Percentiles rank a stretch among this genome's conserved stretches.
Evolutionary conservation across 495 filamentous ascomycete genomes (phyloP).

Genomic region (Neohortaea acidophila): DNA sequence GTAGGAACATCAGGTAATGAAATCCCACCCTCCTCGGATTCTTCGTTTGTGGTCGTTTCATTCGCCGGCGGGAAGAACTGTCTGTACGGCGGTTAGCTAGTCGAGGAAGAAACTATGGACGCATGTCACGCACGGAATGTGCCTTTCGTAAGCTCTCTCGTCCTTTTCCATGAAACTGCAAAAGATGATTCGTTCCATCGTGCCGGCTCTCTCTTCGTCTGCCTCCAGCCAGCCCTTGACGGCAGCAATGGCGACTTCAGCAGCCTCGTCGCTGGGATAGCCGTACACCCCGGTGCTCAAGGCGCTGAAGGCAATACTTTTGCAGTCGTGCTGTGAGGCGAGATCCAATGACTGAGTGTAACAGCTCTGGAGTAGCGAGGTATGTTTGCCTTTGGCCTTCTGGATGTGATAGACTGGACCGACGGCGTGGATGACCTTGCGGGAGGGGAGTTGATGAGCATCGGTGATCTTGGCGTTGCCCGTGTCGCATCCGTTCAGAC

Average conservation of each 20-base stretch:
- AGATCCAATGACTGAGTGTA: conserved; percentile 62
- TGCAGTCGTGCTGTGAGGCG: conserved; percentile 47
- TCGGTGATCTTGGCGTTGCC: conserved; percentile 73
- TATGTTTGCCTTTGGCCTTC: conserved; percentile 28
- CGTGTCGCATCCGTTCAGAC: conserved; percentile 54
- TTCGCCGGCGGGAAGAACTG: conserved; percentile 23
- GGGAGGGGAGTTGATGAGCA: conserved; percentile 59
- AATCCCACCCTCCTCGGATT: not conserved
- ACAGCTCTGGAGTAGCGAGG: conserved; percentile 45
- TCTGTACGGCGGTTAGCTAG: conserved; percentile 10
- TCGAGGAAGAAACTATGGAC: not conserved
- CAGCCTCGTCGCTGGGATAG: conserved; percentile 63
- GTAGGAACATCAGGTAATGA: conserved; percentile 23
- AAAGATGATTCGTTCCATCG: conserved; percentile 61
- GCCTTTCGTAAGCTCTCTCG: conserved; percentile 48
- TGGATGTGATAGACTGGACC: conserved; percentile 58
- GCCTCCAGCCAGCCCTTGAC: conserved; percentile 57
- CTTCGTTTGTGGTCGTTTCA: not conserved
- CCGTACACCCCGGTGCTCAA: conserved; percentile 84
- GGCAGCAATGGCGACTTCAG: conserved; percentile 47
- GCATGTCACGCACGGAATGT: conserved; percentile 48
- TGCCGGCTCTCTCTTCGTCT: conserved; percentile 32
- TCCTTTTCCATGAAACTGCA: conserved; percentile 70
- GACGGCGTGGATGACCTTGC: conserved; percentile 76
- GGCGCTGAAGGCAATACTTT: conserved; percentile 64